Conservation (phyloP, 495 filamentous ascomycete species). For the Talaromyces nanjingensis region DNA sequence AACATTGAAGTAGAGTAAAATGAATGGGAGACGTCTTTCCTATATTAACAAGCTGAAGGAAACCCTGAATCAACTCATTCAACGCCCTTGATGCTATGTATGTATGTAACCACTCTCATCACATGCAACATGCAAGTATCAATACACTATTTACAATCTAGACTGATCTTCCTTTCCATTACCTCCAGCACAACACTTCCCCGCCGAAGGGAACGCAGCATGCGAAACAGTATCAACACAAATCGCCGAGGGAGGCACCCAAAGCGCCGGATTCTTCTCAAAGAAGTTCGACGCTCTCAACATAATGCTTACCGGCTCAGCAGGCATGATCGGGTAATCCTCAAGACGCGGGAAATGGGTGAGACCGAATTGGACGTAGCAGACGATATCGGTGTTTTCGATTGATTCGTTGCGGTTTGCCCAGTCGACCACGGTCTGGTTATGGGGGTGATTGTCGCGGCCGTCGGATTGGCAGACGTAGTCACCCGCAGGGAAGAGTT, state of each 20-base stretch:
- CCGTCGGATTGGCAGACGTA: slow-evolving; percentile 41
- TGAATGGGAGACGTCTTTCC: too few species aligned
- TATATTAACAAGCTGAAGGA: too few species aligned
- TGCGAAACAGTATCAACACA: slow-evolving; percentile 10
- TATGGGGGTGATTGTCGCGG: slow-evolving; percentile 27
- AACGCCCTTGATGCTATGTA: background rate
- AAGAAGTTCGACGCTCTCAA: slow-evolving; percentile 66
- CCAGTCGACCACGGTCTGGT: slow-evolving; percentile 26
- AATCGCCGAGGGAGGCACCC: slow-evolving; percentile 53
- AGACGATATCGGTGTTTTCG: slow-evolving; percentile 46
- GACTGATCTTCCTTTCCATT: background rate
- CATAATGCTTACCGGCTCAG: slow-evolving; percentile 60
- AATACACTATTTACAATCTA: background rate
- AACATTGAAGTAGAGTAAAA: background rate
- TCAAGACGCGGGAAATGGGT: slow-evolving; percentile 51
- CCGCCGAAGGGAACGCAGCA: slow-evolving; percentile 6
- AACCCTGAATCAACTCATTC: background rate
- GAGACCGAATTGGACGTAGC: slow-evolving; percentile 53
- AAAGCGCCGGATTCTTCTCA: slow-evolving; percentile 60
- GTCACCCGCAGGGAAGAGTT: slow-evolving; percentile 42
- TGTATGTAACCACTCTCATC: background rate
- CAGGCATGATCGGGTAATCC: slow-evolving; percentile 65
- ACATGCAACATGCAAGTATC: background rate
- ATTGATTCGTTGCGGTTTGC: slow-evolving; percentile 45
- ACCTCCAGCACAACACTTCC: background rate